These are phyloP conservation scores for Cucurbita maxima DNA, from an alignment of 306 rosid genomes.

Conservation along the genomic window DNA sequence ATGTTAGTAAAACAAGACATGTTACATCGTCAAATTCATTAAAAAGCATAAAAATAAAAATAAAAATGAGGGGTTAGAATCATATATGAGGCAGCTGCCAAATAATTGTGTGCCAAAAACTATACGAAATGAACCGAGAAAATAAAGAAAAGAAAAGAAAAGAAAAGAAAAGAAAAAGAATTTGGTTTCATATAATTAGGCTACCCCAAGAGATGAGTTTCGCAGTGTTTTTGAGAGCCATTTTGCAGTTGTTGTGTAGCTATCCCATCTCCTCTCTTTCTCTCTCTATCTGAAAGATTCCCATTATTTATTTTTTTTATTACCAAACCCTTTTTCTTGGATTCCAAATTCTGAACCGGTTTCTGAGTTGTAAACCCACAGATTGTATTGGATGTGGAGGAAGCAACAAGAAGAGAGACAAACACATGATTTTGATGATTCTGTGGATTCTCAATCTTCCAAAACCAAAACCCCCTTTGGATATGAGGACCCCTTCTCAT, in stretches of 20 bases:
- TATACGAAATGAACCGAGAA: background rate
- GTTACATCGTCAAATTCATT: no score
- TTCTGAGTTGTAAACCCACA: background rate
- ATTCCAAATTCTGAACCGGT: conserved; percentile 1
- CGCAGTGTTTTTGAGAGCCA: background rate
- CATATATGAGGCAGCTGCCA: background rate
- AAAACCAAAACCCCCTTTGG: background rate
- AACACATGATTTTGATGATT: background rate
- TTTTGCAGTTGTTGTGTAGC: background rate
- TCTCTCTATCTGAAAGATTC: conserved; percentile 7
- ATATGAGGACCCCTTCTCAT: conserved; percentile 41
- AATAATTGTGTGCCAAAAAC: no score
- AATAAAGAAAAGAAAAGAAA: background rate
- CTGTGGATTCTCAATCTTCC: no score
- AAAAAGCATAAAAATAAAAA: no score
- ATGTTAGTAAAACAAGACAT: no score
- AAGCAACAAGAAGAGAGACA: background rate
- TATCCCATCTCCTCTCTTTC: background rate
- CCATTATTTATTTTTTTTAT: background rate
- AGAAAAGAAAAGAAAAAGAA: background rate
- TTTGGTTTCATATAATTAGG: background rate
- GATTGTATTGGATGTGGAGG: conserved; percentile 3
- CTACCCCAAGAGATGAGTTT: background rate
- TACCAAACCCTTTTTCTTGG: background rate
- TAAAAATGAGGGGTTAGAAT: no score